phyloP scores from a whole-genome alignment of 202 grass and related monocot genomes.

The Brachypodium distachyon region DNA sequence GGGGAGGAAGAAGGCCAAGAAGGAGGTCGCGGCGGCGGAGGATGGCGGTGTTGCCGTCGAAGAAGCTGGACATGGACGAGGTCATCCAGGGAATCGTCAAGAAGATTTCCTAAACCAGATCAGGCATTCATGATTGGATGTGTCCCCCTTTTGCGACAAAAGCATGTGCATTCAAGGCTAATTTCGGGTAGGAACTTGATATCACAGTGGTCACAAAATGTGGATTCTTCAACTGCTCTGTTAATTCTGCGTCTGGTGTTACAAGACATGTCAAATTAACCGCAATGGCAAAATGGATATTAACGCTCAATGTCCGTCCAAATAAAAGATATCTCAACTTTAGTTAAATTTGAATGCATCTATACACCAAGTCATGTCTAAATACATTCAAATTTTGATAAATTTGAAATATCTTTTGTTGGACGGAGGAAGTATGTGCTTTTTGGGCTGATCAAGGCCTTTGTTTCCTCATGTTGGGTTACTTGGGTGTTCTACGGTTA shows the following conservation, averaged over 20 bases:
- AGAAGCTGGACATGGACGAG: conserved; percentile 70
- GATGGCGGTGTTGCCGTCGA: neutral
- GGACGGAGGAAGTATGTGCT: no score
- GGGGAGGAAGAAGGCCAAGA: conserved; percentile 8
- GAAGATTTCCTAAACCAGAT: conserved; percentile 37
- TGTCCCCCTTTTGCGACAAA: neutral
- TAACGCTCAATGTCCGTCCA: neutral
- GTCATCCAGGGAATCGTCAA: conserved; percentile 65
- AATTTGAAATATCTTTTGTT: no score
- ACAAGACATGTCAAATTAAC: conserved; percentile 1
- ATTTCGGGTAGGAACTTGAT: neutral
- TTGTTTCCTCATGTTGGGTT: neutral
- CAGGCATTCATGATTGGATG: neutral
- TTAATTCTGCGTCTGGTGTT: neutral
- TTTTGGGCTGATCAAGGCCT: neutral
- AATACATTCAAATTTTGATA: no score
- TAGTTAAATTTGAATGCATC: no score
- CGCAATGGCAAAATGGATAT: neutral
- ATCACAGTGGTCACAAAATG: neutral
- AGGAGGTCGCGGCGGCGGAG: neutral
- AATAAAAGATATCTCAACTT: neutral
- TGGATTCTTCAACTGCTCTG: neutral
- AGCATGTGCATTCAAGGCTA: neutral
- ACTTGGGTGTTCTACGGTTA: neutral
- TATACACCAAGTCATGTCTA: no score